Evolutionary conservation across 495 filamentous ascomycete species (phyloP).

Genomic region (Lasiosphaeria hispida): DNA sequence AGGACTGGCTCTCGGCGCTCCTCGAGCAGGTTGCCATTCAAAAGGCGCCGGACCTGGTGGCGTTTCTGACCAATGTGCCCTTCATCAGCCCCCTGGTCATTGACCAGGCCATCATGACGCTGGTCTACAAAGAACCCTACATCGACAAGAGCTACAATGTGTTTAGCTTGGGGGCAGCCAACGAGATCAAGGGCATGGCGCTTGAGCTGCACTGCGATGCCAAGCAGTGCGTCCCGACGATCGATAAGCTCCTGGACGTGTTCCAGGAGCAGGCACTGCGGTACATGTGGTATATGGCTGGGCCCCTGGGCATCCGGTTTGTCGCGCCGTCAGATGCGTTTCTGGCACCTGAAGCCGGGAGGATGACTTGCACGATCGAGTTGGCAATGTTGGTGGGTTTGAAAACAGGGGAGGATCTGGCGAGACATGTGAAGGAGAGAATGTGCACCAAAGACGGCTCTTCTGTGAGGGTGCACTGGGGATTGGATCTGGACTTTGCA

Average conservation of each 20-base stretch:
- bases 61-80: neutral
- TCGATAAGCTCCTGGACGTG: slow-evolving; percentile 4
- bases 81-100: neutral
- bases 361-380: slow-evolving; percentile 14
- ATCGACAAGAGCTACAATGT: slow-evolving; percentile 14
- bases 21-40: slow-evolving; percentile 5
- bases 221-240: neutral
- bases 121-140: slow-evolving; percentile 9
- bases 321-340: slow-evolving; percentile 11
- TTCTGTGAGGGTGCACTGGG: slow-evolving; percentile 14
- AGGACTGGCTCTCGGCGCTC: neutral
- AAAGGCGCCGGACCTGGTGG: neutral
- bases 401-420: neutral
- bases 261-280: neutral
- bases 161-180: neutral
- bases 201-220: slow-evolving; percentile 18
- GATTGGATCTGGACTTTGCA: slow-evolving; percentile 8
- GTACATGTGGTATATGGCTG: slow-evolving; percentile 11
- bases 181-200: slow-evolving; percentile 7
- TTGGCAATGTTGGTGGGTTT: slow-evolving; percentile 11
- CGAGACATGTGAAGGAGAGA: slow-evolving; percentile 5
- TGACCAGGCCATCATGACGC: neutral
- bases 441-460: neutral
- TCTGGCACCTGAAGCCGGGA: slow-evolving; percentile 13
- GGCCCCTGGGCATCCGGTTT: slow-evolving; percentile 14